Evolutionary conservation across 768 basidiomycete genomes (phyloP).

Genomic region (Leccinum subgranulosum): DNA sequence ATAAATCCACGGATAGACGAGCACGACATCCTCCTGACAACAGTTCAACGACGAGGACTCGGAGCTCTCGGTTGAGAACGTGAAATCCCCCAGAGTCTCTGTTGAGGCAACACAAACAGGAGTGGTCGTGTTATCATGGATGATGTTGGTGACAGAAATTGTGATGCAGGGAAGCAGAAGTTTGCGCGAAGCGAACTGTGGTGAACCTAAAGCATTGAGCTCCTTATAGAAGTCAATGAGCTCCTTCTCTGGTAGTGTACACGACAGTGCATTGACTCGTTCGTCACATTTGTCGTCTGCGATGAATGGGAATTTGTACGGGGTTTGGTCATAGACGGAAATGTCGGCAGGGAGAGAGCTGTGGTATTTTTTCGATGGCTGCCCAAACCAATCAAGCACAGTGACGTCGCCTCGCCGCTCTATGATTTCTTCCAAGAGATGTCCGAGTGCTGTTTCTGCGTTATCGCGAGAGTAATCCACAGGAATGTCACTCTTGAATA

Average conservation of each 20-base stretch:
- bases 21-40: background rate
- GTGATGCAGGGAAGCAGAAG: constrained; percentile 13
- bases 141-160: background rate
- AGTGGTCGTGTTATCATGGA: background rate
- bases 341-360: constrained; percentile 13
- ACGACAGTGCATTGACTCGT: background rate
- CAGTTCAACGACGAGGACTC: background rate
- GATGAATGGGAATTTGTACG: background rate
- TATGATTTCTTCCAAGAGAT: constrained; percentile 11
- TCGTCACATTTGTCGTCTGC: background rate
- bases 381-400: constrained; percentile 19
- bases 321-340: constrained; percentile 9
- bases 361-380: constrained; percentile 10
- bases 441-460: constrained; percentile 8
- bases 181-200: constrained; percentile 1
- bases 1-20: constrained; percentile 9
- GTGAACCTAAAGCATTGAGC: background rate
- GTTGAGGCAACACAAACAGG: background rate
- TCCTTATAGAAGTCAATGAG: background rate
- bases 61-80: background rate
- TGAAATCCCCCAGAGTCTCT: background rate
- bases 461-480: constrained; percentile 1
- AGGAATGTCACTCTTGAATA: constrained; percentile 12
- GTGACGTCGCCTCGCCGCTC: constrained; percentile 9
- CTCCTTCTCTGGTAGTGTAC: background rate